These are phyloP conservation scores for Phytophthora melonis DNA, from an alignment of 352 stramenopile genomes.

Conservation along the genomic window DNA sequence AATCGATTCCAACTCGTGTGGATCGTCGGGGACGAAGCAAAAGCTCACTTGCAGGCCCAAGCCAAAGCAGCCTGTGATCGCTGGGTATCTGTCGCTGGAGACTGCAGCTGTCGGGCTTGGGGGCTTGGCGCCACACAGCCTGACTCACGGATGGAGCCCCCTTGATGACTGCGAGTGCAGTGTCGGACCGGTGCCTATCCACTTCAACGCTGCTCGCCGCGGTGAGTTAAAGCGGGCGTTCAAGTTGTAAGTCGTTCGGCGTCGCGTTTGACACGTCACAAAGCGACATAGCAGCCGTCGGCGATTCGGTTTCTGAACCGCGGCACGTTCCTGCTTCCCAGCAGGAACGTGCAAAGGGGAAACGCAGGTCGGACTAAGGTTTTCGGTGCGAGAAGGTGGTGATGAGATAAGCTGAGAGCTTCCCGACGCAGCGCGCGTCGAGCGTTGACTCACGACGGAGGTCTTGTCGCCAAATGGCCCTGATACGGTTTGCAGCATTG, in stretches of 20 bases:
- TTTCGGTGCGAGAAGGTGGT: slow-evolving; percentile 28
- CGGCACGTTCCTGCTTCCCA: slow-evolving; percentile 26
- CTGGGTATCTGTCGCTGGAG: slow-evolving; percentile 14
- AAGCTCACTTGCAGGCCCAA: no score
- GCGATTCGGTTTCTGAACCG: slow-evolving; percentile 10
- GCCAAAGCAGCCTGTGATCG: slow-evolving; percentile 17
- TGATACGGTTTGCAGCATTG: background rate
- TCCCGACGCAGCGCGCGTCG: slow-evolving; percentile 10
- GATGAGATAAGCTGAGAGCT: slow-evolving; percentile 17
- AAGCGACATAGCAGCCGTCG: slow-evolving; percentile 27
- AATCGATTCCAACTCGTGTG: background rate
- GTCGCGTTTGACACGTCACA: slow-evolving; percentile 4
- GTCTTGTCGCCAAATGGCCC: no score
- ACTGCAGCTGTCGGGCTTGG: slow-evolving; percentile 25
- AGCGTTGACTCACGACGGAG: slow-evolving; percentile 30
- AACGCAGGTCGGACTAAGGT: slow-evolving; percentile 28
- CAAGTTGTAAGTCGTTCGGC: slow-evolving; percentile 1
- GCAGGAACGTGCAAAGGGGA: slow-evolving; percentile 9
- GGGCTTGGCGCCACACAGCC: slow-evolving; percentile 19
- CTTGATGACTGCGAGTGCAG: slow-evolving; percentile 31
- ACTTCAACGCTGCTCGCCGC: slow-evolving; percentile 19
- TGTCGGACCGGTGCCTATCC: slow-evolving; percentile 20
- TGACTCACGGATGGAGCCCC: slow-evolving; percentile 29
- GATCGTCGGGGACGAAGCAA: slow-evolving; percentile 3
- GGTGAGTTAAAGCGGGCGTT: background rate